Conservation (phyloP, 441 rosid species). For the Populus hybrid region DNA sequence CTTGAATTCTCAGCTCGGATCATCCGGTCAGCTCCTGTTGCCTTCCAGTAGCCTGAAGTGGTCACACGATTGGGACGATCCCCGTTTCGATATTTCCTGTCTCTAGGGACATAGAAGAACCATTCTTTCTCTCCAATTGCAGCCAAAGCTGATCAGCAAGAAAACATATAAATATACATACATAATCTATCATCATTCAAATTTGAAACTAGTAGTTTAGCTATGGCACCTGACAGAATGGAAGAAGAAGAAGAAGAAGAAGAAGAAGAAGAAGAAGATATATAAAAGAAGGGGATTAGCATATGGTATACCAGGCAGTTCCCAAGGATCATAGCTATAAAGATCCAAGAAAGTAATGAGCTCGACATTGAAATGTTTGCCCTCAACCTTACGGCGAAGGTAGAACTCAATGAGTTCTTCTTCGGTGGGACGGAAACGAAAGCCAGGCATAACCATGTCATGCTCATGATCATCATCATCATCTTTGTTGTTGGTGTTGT, state of each 20-base stretch:
- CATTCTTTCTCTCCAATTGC: constrained; percentile 99
- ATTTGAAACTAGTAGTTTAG: neutral
- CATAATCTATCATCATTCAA: neutral
- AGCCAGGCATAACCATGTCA: constrained; percentile 98
- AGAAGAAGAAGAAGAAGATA: neutral
- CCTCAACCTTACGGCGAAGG: constrained; percentile 99
- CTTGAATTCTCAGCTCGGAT: constrained; percentile 68
- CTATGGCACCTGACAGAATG: no score
- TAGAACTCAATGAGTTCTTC: constrained; percentile 98
- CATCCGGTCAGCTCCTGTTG: constrained; percentile 99
- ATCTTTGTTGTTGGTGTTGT: constrained; percentile 18
- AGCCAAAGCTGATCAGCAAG: constrained; percentile 54
- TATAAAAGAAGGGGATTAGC: neutral
- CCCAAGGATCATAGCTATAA: constrained; percentile 99
- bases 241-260: neutral
- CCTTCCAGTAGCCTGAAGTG: constrained; percentile 98
- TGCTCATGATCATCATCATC: constrained; percentile 75
- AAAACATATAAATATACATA: neutral
- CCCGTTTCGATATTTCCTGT: constrained; percentile 88
- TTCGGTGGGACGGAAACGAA: constrained; percentile 96
- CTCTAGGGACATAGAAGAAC: constrained; percentile 98
- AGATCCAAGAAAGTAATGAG: constrained; percentile 98
- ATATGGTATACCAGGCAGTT: constrained; percentile 80
- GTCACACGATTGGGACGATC: constrained; percentile 97
- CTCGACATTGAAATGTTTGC: constrained; percentile 96